Evolutionary conservation across 106 monocot species (phyloP), one percentile per base, ranked within the genome.

Genomic region (Allium fistulosum): DNA sequence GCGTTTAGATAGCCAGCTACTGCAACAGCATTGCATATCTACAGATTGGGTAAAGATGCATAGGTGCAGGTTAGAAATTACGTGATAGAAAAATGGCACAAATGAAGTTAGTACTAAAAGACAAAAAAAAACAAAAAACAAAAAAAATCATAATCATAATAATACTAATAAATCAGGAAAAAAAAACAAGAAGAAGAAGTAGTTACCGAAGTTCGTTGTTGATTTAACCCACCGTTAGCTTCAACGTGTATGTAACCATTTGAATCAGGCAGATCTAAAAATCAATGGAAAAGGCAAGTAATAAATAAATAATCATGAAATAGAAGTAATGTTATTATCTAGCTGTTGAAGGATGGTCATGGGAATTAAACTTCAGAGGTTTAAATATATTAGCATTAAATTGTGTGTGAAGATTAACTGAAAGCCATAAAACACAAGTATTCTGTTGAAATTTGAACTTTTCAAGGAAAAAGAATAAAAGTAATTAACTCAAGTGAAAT

Each of bases 11-110:
- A 93, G 16, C 92, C 92, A 16, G 92, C 97, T 51, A 99, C 88
- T 22, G 97, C 97, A 62, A 99, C 97, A 26, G 97, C 97, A 87
- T 99, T 99, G 82, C 97, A 99, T 79, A 99, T 99, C 97, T 93
- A 65, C 26, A 77, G 28, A 84, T 80, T 58, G 1, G 22, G 52
- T 69, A 18, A 61, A 37, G 53, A 72, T 47, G 13, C 11, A 61
- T 45, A 69, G 62, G 26, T 8, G 11, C n/a, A n/a, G 22, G 47
- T 48, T 46, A 70, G 70, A 47, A 70, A 49, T 49, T 49, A 49
- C 1, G 58, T 26, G 59, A 47, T 12, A 18, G 4, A 53, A 67
- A 53, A 65, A 4, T 37, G 4, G 37, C 37, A 37, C 37, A 37
- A 37, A 37, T 37, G 37, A 37, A 37, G 5, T 37, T 37, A 37